Percentiles rank a stretch among this genome's conserved stretches.
phyloP scores from a whole-genome alignment of 2,329 filamentous ascomycete species.

The Xylariaceae sp. region DNA sequence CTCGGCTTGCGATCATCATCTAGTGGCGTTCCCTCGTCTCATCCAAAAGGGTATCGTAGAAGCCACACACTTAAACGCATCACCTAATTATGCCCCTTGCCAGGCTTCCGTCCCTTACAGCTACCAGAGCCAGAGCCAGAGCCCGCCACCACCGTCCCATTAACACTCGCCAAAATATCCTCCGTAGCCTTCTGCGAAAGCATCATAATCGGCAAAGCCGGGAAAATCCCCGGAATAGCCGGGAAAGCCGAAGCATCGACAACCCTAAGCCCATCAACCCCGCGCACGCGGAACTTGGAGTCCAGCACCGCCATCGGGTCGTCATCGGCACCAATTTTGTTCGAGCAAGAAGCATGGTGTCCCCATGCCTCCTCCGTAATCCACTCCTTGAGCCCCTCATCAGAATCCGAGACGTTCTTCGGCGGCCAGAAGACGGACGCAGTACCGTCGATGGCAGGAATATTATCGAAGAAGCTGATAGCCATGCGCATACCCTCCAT shows the following conservation, averaged over 20 bases:
- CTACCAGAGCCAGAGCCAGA: too few species aligned
- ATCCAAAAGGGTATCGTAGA: too few species aligned
- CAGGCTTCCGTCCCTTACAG: too few species aligned
- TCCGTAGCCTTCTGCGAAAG: constrained; percentile 27
- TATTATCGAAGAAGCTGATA: constrained; percentile 40
- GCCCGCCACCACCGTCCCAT: neutral
- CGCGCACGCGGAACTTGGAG: constrained; percentile 45
- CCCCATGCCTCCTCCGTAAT: constrained; percentile 28
- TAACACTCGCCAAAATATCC: constrained; percentile 21
- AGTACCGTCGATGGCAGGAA: constrained; percentile 38
- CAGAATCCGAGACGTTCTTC: constrained; percentile 17
- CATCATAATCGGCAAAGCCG: constrained; percentile 26
- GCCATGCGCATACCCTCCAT: constrained; percentile 50
- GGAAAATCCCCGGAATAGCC: constrained; percentile 39
- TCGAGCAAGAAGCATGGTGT: constrained; percentile 28
- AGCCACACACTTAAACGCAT: too few species aligned
- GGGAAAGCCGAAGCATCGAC: constrained; percentile 51
- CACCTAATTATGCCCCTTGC: too few species aligned
- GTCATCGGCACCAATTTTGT: constrained; percentile 35
- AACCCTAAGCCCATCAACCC: constrained; percentile 45
- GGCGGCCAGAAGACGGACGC: constrained; percentile 25
- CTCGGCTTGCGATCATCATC: too few species aligned
- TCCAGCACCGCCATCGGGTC: constrained; percentile 50
- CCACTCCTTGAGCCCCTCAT: constrained; percentile 22
- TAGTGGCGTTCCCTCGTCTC: too few species aligned